A percentile compares a stretch with the other conserved stretches of the same genome.
These are phyloP conservation scores for Opeltia flavorubescens DNA, from an alignment of 495 filamentous ascomycete genomes.

Conservation along the genomic window DNA sequence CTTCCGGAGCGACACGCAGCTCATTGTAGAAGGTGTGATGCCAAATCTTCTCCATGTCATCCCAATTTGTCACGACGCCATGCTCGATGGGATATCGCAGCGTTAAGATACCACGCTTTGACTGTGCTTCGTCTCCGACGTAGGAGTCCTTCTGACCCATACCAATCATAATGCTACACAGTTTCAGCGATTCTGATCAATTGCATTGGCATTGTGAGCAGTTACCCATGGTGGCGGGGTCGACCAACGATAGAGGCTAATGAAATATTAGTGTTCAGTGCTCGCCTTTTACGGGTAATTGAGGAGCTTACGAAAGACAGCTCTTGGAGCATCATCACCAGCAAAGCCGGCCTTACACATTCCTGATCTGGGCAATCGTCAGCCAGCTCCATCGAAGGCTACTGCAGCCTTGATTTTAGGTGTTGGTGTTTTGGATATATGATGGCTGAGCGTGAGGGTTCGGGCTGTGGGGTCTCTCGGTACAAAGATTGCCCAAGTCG, in stretches of 20 bases:
- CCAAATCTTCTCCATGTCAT: slow-evolving; percentile 99
- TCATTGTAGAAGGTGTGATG: slow-evolving; percentile 99
- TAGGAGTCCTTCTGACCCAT: slow-evolving; percentile 99
- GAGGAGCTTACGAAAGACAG: slow-evolving; percentile 94
- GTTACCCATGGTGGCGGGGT: slow-evolving; percentile 99
- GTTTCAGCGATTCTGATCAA: slow-evolving; percentile 20
- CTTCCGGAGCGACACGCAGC: slow-evolving; percentile 97
- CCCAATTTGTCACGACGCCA: slow-evolving; percentile 99
- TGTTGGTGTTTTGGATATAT: too few species aligned
- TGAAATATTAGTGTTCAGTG: slow-evolving; percentile 11
- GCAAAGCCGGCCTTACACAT: slow-evolving; percentile 99
- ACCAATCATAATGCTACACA: slow-evolving; percentile 96
- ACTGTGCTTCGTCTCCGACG: slow-evolving; percentile 98
- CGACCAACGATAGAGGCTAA: slow-evolving; percentile 97
- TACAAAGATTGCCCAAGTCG: slow-evolving; percentile 1
- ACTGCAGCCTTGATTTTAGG: not conserved
- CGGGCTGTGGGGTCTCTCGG: too few species aligned
- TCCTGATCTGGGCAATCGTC: slow-evolving; percentile 68
- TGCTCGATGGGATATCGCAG: slow-evolving; percentile 99
- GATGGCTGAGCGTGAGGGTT: too few species aligned
- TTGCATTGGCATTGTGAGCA: not conserved
- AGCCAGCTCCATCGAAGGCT: slow-evolving; percentile 22
- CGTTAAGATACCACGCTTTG: slow-evolving; percentile 99
- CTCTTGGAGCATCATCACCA: slow-evolving; percentile 99
- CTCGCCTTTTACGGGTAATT: not conserved